Conservation (phyloP, 768 basidiomycete species). For the Trametes cinnabarina region DNA sequence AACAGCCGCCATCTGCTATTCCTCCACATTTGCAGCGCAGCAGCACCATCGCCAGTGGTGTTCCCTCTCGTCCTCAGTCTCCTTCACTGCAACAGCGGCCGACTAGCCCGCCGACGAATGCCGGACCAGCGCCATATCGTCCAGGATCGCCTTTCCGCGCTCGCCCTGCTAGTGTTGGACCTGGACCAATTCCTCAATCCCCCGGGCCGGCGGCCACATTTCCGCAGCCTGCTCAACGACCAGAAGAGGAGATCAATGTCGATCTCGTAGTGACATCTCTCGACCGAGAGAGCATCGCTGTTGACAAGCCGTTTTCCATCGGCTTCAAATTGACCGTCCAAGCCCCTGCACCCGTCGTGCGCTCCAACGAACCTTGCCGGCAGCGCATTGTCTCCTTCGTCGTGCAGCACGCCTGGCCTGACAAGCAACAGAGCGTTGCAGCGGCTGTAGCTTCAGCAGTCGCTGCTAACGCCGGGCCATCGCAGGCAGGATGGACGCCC, state of each 20-base stretch:
- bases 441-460: constrained; percentile 22
- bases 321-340: constrained; percentile 52
- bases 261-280: constrained; percentile 55
- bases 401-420: constrained; percentile 63
- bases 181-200: constrained; percentile 21
- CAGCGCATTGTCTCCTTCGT: constrained; percentile 50
- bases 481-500: constrained; percentile 33
- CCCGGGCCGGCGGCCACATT: constrained; percentile 32
- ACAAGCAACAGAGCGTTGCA: constrained; percentile 21
- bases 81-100: constrained; percentile 55
- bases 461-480: constrained; percentile 4
- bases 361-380: constrained; percentile 22
- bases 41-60: constrained; percentile 35
- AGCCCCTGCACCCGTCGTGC: constrained; percentile 39
- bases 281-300: constrained; percentile 41
- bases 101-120: constrained; percentile 49
- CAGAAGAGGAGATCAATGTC: constrained; percentile 47
- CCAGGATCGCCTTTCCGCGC: constrained; percentile 42
- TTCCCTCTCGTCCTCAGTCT: constrained; percentile 55
- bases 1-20: constrained; percentile 65
- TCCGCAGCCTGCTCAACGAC: constrained; percentile 28
- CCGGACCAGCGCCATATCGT: constrained; percentile 40
- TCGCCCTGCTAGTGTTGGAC: constrained; percentile 23
- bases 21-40: constrained; percentile 73
- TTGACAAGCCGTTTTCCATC: constrained; percentile 63